These are phyloP conservation scores for Penicillium paneum DNA, from an alignment of 2,329 filamentous ascomycete species.

Conservation along the genomic window DNA sequence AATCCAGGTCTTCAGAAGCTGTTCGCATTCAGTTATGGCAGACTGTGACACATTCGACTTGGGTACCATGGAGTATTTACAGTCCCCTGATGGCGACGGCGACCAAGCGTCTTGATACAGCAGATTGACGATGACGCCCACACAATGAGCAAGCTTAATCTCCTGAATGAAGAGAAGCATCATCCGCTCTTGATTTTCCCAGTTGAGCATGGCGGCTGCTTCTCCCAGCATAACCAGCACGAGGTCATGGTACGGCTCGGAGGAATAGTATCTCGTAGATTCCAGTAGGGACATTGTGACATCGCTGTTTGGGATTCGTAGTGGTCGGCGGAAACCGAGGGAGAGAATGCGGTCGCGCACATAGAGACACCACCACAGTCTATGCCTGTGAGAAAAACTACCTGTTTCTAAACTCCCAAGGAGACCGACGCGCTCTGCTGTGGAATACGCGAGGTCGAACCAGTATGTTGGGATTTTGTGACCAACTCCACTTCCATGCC, in stretches of 20 bases:
- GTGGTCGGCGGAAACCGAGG: constrained; percentile 7
- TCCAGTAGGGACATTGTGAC: constrained; percentile 6
- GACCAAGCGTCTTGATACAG: constrained; percentile 6
- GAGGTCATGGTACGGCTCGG: constrained; percentile 2
- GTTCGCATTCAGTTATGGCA: background rate
- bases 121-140: constrained; percentile 2
- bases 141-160: constrained; percentile 4
- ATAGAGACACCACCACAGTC: constrained; percentile 15
- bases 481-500: constrained; percentile 8
- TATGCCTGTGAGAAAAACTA: constrained; percentile 8
- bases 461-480: constrained; percentile 14
- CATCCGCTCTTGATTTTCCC: constrained; percentile 9
- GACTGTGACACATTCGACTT: constrained; percentile 1
- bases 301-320: constrained; percentile 7
- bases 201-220: constrained; percentile 4
- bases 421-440: constrained; percentile 11
- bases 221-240: constrained; percentile 5
- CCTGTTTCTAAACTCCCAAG: constrained; percentile 2
- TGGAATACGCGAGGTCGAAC: constrained; percentile 15
- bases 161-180: constrained; percentile 8
- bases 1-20: constrained; percentile 6
- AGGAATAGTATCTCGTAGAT: constrained; percentile 8
- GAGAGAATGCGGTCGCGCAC: constrained; percentile 12
- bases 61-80: background rate
- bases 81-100: background rate